A percentile compares a stretch with the other conserved stretches of the same genome.
phyloP scores from a whole-genome alignment of 78 protist genomes.

The Dictyostelium capitatum region DNA sequence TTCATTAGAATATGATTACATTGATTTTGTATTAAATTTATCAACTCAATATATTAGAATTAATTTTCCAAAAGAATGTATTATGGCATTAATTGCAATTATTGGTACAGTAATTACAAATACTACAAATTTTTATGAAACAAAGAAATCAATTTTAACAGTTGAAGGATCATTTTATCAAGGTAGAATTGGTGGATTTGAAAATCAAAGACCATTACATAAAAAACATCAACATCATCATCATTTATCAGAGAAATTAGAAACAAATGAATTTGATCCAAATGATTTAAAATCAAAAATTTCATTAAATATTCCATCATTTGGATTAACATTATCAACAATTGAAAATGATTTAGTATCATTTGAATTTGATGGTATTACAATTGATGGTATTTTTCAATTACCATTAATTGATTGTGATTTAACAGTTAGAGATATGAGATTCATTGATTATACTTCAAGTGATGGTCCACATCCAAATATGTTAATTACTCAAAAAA shows the following conservation, averaged over 20 bases:
- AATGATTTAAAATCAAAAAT: constrained; percentile 74
- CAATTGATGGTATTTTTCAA: constrained; percentile 67
- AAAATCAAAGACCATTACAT: background rate
- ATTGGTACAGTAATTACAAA: constrained; percentile 35
- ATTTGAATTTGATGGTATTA: constrained; percentile 42
- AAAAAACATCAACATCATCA: constrained; percentile 7
- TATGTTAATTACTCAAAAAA: constrained; percentile 25
- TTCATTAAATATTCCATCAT: constrained; percentile 4
- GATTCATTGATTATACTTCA: constrained; percentile 29
- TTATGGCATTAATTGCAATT: constrained; percentile 32
- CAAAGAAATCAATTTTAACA: constrained; percentile 39
- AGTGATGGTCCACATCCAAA: constrained; percentile 26
- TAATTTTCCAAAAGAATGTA: constrained; percentile 63
- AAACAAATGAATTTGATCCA: constrained; percentile 68
- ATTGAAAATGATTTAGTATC: constrained; percentile 36
- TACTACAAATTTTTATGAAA: constrained; percentile 44
- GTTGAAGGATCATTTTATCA: constrained; percentile 57
- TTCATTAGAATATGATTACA: constrained; percentile 66
- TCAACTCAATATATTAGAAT: constrained; percentile 36
- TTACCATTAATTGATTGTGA: constrained; percentile 40
- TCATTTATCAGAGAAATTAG: constrained; percentile 18
- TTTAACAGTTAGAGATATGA: constrained; percentile 52
- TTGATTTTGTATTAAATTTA: constrained; percentile 37
- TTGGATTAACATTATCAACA: constrained; percentile 20
- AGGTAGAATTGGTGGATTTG: constrained; percentile 24